Percentiles rank a stretch among this genome's conserved stretches.
Conservation (phyloP, 768 basidiomycete genomes). For the Calvatia gigantea region DNA sequence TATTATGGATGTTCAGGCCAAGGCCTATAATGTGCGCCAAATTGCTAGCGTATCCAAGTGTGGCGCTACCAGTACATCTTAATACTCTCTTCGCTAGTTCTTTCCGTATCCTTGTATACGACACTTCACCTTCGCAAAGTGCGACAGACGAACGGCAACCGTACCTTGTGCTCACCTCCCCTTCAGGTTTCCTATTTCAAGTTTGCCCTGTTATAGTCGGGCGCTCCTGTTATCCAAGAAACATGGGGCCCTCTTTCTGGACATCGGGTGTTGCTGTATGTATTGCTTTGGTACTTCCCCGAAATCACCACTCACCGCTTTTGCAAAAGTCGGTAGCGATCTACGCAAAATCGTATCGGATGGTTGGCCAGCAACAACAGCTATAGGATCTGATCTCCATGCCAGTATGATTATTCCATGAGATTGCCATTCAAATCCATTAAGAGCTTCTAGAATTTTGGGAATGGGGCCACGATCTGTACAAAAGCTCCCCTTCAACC, state of each 20-base stretch:
- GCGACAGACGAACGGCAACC: background rate
- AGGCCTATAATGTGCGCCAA: slow-evolving; percentile 24
- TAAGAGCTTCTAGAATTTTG: slow-evolving; percentile 42
- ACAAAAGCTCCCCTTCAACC: slow-evolving; percentile 43
- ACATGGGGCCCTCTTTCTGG: slow-evolving; percentile 32
- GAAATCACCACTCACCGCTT: background rate
- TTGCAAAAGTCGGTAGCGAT: slow-evolving; percentile 35
- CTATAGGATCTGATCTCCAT: slow-evolving; percentile 34
- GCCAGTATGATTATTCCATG: slow-evolving; percentile 12
- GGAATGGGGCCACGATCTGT: slow-evolving; percentile 60
- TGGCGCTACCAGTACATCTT: background rate
- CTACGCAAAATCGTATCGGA: slow-evolving; percentile 33
- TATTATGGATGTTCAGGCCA: slow-evolving; percentile 26
- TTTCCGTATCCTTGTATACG: slow-evolving; percentile 35
- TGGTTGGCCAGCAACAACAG: slow-evolving; percentile 34
- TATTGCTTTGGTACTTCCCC: background rate
- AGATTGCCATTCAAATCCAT: background rate
- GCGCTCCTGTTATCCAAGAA: slow-evolving; percentile 25
- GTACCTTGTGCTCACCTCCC: background rate
- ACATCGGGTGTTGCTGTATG: slow-evolving; percentile 42
- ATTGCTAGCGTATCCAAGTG: background rate
- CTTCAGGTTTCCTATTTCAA: slow-evolving; percentile 28
- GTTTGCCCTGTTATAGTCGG: slow-evolving; percentile 28
- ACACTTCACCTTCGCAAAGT: slow-evolving; percentile 32
- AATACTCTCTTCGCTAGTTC: slow-evolving; percentile 16